Conservation (phyloP, 495 filamentous ascomycete species). For the Lasiosphaeria miniovina region DNA sequence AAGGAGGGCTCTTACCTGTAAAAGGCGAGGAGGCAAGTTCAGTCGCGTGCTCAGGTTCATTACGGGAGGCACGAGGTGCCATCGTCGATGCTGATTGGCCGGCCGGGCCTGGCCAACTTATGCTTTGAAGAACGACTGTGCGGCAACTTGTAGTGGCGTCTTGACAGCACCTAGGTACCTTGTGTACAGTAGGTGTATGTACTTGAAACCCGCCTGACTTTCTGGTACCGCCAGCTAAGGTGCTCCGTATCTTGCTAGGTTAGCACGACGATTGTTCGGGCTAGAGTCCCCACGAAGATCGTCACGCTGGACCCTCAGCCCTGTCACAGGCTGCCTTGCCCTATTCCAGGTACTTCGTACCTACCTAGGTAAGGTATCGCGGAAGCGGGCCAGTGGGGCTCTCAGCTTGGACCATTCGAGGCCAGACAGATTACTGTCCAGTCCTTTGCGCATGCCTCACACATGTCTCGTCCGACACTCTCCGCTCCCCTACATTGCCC, state of each 20-base stretch:
- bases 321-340: not conserved
- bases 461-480: not conserved
- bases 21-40: slow-evolving; percentile 5
- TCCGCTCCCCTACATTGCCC: not conserved
- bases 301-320: no score
- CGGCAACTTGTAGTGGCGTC: not conserved
- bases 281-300: no score
- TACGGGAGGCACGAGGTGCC: slow-evolving; percentile 26
- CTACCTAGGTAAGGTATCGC: no score
- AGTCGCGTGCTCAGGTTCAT: slow-evolving; percentile 33
- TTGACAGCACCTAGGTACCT: not conserved
- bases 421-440: slow-evolving; percentile 7
- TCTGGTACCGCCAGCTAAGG: no score
- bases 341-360: no score
- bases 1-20: slow-evolving; percentile 10
- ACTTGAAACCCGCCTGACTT: not conserved
- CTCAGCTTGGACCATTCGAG: not conserved
- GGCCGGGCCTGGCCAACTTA: not conserved
- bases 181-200: not conserved
- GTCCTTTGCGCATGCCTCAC: slow-evolving; percentile 15
- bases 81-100: slow-evolving; percentile 24
- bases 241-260: no score
- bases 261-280: no score
- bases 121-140: no score
- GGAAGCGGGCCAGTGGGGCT: no score